phyloP scores from a whole-genome alignment of 2,329 filamentous ascomycete genomes.

The Aureobasidium sp. region DNA sequence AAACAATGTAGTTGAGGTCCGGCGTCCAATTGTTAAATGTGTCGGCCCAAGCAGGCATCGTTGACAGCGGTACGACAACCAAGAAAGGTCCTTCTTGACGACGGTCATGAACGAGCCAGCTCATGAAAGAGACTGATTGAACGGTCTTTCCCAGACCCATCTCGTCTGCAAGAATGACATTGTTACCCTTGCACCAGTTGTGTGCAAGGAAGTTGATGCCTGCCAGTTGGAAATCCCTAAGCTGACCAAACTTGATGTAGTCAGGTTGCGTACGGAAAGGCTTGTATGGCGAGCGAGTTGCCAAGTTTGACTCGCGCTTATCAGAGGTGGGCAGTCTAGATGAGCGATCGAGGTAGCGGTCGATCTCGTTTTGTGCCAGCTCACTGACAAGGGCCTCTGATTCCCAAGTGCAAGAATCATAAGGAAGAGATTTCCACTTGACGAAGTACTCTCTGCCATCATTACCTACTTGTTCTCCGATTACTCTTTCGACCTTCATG shows the following conservation, averaged over 20 bases:
- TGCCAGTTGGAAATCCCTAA: slow-evolving; percentile 87
- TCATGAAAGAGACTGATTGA: slow-evolving; percentile 93
- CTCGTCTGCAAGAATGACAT: slow-evolving; percentile 95
- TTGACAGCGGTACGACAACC: slow-evolving; percentile 93
- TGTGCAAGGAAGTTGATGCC: slow-evolving; percentile 92
- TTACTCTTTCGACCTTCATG: slow-evolving; percentile 86
- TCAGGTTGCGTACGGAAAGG: slow-evolving; percentile 70
- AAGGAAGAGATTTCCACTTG: slow-evolving; percentile 81
- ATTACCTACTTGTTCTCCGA: slow-evolving; percentile 63
- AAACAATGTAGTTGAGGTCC: slow-evolving; percentile 93
- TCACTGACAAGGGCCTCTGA: slow-evolving; percentile 62
- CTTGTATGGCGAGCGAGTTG: slow-evolving; percentile 64
- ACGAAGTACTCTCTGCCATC: slow-evolving; percentile 77
- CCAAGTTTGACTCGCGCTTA: slow-evolving; percentile 62
- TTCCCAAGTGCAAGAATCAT: slow-evolving; percentile 96
- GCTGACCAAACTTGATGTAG: slow-evolving; percentile 75
- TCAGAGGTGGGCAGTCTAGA: slow-evolving; percentile 75
- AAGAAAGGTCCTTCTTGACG: slow-evolving; percentile 90
- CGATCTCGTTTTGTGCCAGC: slow-evolving; percentile 80
- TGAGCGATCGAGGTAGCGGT: slow-evolving; percentile 78
- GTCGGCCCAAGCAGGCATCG: slow-evolving; percentile 96
- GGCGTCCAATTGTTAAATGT: slow-evolving; percentile 96
- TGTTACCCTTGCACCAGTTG: slow-evolving; percentile 90
- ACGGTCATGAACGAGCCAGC: slow-evolving; percentile 87
- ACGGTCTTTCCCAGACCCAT: slow-evolving; percentile 99